phyloP scores from a whole-genome alignment of 129 eudicot species.

The Sambucus nigra region DNA sequence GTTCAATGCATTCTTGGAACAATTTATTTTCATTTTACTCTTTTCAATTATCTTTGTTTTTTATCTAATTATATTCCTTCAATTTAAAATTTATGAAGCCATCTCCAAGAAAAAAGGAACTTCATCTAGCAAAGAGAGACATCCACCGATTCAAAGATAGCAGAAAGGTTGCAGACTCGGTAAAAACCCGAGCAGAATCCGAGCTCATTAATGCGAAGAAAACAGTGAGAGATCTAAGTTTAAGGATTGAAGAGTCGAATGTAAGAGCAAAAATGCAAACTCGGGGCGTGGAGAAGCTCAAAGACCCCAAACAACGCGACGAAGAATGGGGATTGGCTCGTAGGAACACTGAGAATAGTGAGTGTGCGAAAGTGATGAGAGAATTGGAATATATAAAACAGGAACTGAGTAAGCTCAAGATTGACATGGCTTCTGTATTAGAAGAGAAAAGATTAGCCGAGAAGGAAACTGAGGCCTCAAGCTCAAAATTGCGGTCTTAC shows the following conservation, averaged over 20 bases:
- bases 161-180: constrained; percentile 34
- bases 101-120: constrained; percentile 25
- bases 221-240: constrained; percentile 40
- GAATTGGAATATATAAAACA: constrained; percentile 48
- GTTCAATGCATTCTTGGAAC: neutral
- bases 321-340: constrained; percentile 10
- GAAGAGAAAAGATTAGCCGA: constrained; percentile 60
- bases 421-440: constrained; percentile 42
- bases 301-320: constrained; percentile 25
- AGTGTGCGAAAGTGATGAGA: constrained; percentile 28
- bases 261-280: constrained; percentile 23
- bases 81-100: constrained; percentile 7
- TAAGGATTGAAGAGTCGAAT: constrained; percentile 50
- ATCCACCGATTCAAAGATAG: constrained; percentile 23
- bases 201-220: constrained; percentile 52
- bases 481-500: constrained; percentile 21
- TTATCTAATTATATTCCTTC: neutral
- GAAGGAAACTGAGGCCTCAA: constrained; percentile 44
- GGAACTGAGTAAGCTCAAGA: constrained; percentile 47
- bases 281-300: constrained; percentile 15
- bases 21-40: neutral
- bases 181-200: constrained; percentile 34
- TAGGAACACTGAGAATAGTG: constrained; percentile 17
- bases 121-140: constrained; percentile 27
- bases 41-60: neutral